Evolutionary conservation across 805 yeast genomes (phyloP).

Genomic region (Teunomyces kruisii): DNA sequence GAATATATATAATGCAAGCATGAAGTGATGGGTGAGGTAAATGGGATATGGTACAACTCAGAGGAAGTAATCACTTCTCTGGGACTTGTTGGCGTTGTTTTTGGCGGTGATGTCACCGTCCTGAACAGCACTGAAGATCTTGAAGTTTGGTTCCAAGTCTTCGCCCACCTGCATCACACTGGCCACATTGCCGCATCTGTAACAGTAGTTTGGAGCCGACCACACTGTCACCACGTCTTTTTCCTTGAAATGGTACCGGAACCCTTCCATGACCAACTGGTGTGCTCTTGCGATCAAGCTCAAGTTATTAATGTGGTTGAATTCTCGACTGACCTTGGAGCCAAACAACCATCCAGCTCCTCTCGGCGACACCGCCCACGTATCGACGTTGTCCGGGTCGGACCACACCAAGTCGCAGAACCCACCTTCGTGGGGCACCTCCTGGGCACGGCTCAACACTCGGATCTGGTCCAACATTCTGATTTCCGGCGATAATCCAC

Average conservation of each 20-base stretch:
- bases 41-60: slow-evolving; percentile 2
- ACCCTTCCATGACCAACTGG: slow-evolving; percentile 98
- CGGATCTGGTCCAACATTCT: slow-evolving; percentile 96
- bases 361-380: slow-evolving; percentile 97
- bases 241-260: slow-evolving; percentile 92
- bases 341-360: slow-evolving; percentile 99
- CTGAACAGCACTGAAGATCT: slow-evolving; percentile 93
- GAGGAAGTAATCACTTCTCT: slow-evolving; percentile 47
- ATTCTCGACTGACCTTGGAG: slow-evolving; percentile 88
- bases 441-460: slow-evolving; percentile 93
- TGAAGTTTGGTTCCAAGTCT: slow-evolving; percentile 81
- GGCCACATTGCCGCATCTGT: slow-evolving; percentile 97
- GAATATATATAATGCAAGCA: slow-evolving; percentile 3
- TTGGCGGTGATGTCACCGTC: slow-evolving; percentile 59
- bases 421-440: slow-evolving; percentile 98
- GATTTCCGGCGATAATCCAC: slow-evolving; percentile 95
- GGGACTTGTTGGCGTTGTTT: slow-evolving; percentile 39
- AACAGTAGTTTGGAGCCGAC: slow-evolving; percentile 97
- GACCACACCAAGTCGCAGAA: slow-evolving; percentile 97
- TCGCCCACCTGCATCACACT: slow-evolving; percentile 96
- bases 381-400: slow-evolving; percentile 95
- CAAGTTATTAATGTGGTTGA: slow-evolving; percentile 90
- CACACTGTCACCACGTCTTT: slow-evolving; percentile 97
- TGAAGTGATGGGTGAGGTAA: neutral
- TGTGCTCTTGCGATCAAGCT: slow-evolving; percentile 93